Evolutionary conservation across 169 alveolate genomes (phyloP), one percentile per base, ranked within the genome.

Genomic region (Eimeria zaria): DNA sequence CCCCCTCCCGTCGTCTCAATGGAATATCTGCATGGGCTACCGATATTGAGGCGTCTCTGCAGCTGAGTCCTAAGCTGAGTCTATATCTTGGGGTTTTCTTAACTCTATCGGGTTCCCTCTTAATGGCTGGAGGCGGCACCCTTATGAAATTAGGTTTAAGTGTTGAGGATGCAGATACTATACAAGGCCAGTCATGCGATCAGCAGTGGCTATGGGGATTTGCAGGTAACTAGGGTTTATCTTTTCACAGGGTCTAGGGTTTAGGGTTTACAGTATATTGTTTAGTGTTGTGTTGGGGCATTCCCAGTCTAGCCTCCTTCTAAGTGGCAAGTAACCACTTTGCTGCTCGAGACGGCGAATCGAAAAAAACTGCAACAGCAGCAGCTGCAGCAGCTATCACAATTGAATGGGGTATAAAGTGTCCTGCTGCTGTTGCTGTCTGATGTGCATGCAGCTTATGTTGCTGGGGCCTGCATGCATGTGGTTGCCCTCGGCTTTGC

Each of bases 111-210:
- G 99, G 99, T 64, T 97, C 98, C 24, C 96, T 98, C 81, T 90
- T 98, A 83, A 98, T 98, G 99, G 98, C 99, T 27, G 97, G 97
- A 46, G 99, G 98, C 76, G 97, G 97, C 95, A 97, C 98, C 24
- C 96, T 97, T 11, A 98, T 98, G 99, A 98, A 98, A 71, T 69
- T 97, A 83, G 99, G 99, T 0, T 88, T 98, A 95, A 87, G 97
- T 95, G 74, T 97, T 80, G 97, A 98, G 93, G 90, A 96, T 48
- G 83, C 84, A 60, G 71, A 78, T 44, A 46, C 84, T 69, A 62
- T 95, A 55, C 96, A 92, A 36, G 97, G 94, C 69, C 96, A 97
- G 71, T 96, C 97, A 8, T 97, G 97, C 95, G 98, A 98, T 74
- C 97, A 94, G 91, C 97, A 97, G 53, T 98, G 98, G 98, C 97